Evolutionary conservation across 2,329 filamentous ascomycete species (phyloP), one percentile per base, ranked within the genome.

Genomic region (Aspergillus terreus): DNA sequence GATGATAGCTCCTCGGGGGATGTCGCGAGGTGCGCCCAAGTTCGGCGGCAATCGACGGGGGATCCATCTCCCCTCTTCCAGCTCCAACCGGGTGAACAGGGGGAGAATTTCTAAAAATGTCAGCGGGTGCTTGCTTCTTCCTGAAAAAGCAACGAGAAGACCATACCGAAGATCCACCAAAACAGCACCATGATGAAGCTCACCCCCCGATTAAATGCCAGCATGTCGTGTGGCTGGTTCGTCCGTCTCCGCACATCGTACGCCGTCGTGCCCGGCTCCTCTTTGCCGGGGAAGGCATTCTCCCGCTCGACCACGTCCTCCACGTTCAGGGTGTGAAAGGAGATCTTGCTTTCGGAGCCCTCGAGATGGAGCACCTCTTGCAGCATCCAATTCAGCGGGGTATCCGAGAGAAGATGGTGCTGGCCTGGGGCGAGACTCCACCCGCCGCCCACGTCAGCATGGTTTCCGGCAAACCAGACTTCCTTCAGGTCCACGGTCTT

Each of bases 381-480:
- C 35, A 80, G 74, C 78, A 81, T 81, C 78, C 78, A 81, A 7
- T 72, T 72, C 1, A 81, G 65, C 1, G 78, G 72, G 17, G 79
- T 71, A 52, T 81, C 77, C 21, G 77, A 80, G 64, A 81, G 49
- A 6, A 65, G 57, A 53, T 64, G 60, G 32, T 60, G 61, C 41
- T 59, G 57, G 11, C 59, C 54, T 4, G 62, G 60, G 6, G 62
- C 59, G 7, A 71, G 67, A 0, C 71, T 70, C 75, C 78, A 82
- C 0, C 80, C 80, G 0, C 80, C 80, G 2, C 80, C 80, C 9
- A 82, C 72, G 48, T 82, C 78, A 9, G 75, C 75, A 50, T 82
- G 80, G 49, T 76, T 76, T 1, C 80, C 80, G 0, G 79, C 73
- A 54, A 82, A 82, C 78, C 79, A 82, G 42, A 82, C 76, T 54